phyloP scores from a whole-genome alignment of 75 land plant genomes.

The Pinus albicaulis region DNA sequence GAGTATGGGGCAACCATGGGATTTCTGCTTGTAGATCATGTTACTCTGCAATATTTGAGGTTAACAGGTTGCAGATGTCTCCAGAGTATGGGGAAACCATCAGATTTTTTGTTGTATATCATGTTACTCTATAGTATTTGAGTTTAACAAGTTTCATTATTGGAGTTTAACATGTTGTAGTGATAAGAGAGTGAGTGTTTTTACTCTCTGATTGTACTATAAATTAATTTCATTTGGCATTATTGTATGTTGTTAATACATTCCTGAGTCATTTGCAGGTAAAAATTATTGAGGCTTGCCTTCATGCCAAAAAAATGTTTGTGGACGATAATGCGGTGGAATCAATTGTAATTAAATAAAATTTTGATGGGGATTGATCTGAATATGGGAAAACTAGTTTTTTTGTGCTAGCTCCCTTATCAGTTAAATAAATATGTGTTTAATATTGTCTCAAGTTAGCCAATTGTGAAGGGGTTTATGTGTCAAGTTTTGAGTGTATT shows the following conservation, averaged over 20 bases:
- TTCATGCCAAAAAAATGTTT: conserved; percentile 87
- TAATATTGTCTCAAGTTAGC: too few relatives aligned
- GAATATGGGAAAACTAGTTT: too few relatives aligned
- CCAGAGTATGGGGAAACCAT: too few relatives aligned
- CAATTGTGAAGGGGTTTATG: too few relatives aligned
- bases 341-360: background rate
- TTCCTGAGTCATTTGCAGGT: conserved; percentile 35
- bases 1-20: conserved; percentile 99
- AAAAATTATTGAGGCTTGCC: conserved; percentile 76
- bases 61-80: conserved; percentile 61
- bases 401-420: too few relatives aligned
- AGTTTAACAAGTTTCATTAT: too few relatives aligned
- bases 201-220: background rate
- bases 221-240: background rate
- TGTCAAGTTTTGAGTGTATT: too few relatives aligned
- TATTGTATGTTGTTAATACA: background rate
- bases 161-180: background rate
- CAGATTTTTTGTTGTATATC: too few relatives aligned
- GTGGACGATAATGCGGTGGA: conserved; percentile 78
- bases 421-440: too few relatives aligned
- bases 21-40: conserved; percentile 90
- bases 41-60: conserved; percentile 78
- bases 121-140: too few relatives aligned
- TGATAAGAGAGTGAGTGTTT: conserved; percentile 63
- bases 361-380: background rate